Percentiles rank a stretch among this genome's conserved stretches.
Evolutionary conservation across 345 rosid species (phyloP).

Genomic region (Dipteronia dyeriana): DNA sequence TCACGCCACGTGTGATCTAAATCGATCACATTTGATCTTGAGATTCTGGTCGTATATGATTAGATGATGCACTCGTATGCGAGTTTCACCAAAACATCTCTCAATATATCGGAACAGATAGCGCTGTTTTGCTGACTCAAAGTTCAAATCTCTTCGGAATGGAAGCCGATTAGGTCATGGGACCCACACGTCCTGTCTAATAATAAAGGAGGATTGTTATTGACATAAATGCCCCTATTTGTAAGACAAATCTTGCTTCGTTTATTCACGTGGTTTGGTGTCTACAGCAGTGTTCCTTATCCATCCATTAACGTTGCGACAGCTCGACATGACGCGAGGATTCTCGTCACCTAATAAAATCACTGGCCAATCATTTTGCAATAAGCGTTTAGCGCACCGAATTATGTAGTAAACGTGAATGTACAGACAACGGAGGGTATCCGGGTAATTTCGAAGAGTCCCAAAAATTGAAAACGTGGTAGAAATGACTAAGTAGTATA

Average conservation of each 20-base stretch:
- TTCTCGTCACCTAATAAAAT: neutral
- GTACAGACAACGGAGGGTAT: neutral
- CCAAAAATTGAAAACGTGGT: neutral
- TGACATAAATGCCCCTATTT: constrained; percentile 14
- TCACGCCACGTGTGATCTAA: neutral
- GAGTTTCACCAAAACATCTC: neutral
- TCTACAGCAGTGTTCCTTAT: neutral
- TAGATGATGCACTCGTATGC: neutral
- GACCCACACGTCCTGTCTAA: constrained; percentile 6
- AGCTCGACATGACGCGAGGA: neutral
- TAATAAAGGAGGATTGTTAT: neutral
- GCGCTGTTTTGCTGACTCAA: constrained; percentile 44
- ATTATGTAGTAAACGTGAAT: neutral
- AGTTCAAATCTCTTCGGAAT: constrained; percentile 28
- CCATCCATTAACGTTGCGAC: neutral
- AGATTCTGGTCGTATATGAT: too few species aligned
- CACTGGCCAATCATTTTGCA: neutral
- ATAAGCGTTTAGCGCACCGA: neutral
- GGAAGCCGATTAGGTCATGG: neutral
- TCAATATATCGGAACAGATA: neutral
- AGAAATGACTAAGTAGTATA: neutral
- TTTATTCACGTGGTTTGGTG: neutral
- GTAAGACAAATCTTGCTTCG: neutral
- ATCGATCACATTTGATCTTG: too few species aligned
- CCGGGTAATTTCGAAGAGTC: neutral